A percentile compares a stretch with the other conserved stretches of the same genome.
Conservation (phyloP, 495 filamentous ascomycete genomes). For the Tuber calosporum region DNA sequence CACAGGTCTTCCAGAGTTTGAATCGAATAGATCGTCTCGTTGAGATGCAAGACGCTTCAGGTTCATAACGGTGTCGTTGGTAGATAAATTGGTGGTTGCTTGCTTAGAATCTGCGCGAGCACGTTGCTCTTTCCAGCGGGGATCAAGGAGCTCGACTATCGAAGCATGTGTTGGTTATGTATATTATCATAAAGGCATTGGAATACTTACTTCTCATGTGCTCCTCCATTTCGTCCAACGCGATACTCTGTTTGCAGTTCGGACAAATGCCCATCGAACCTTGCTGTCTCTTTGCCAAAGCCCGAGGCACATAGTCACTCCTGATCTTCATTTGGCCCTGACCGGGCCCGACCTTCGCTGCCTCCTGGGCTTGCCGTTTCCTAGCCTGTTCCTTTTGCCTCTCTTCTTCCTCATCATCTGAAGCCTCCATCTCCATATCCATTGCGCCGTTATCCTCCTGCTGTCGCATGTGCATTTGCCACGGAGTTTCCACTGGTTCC, state of each 20-base stretch:
- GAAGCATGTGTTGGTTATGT: constrained; percentile 4
- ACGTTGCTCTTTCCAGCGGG: constrained; percentile 91
- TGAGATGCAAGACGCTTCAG: constrained; percentile 94
- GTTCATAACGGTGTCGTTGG: constrained; percentile 81
- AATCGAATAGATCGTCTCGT: constrained; percentile 85
- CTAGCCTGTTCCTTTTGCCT: constrained; percentile 61
- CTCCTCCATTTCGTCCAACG: constrained; percentile 75
- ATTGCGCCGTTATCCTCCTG: constrained; percentile 40
- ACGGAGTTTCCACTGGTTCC: constrained; percentile 43
- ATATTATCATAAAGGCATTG: constrained; percentile 10
- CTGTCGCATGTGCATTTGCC: constrained; percentile 43
- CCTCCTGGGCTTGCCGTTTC: constrained; percentile 69
- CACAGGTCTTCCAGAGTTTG: constrained; percentile 57
- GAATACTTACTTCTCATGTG: constrained; percentile 73
- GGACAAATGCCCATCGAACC: constrained; percentile 72
- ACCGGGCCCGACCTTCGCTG: constrained; percentile 60
- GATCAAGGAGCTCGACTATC: constrained; percentile 80
- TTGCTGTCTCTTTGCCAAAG: constrained; percentile 61
- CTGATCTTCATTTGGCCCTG: constrained; percentile 74
- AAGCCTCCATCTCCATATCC: constrained; percentile 41
- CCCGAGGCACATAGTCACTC: constrained; percentile 82
- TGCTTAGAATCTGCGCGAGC: constrained; percentile 77
- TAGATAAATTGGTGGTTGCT: constrained; percentile 79
- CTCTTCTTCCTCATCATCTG: constrained; percentile 58
- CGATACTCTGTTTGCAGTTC: constrained; percentile 86